phyloP scores from a whole-genome alignment of 2,329 filamentous ascomycete genomes.

The Orbilia quercus region DNA sequence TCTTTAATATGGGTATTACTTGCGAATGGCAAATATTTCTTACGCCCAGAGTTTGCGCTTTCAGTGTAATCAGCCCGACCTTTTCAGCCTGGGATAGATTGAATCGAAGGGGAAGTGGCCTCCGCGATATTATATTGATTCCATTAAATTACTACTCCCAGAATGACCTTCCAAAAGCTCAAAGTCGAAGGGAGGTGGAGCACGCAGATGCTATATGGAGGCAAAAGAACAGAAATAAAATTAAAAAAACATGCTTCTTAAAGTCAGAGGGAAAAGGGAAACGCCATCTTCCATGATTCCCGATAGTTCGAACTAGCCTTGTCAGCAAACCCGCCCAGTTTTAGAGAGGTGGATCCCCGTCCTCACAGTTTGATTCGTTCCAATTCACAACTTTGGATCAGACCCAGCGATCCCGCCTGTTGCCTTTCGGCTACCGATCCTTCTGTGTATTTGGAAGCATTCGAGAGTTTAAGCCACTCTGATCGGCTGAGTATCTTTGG shows the following conservation, averaged over 20 bases:
- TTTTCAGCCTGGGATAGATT: slow-evolving; percentile 27
- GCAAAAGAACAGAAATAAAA: no score
- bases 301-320: slow-evolving; percentile 27
- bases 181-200: neutral
- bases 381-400: slow-evolving; percentile 21
- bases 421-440: slow-evolving; percentile 29
- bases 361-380: slow-evolving; percentile 14
- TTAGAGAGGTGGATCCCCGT: slow-evolving; percentile 28
- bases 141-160: slow-evolving; percentile 38
- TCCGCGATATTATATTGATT: slow-evolving; percentile 4
- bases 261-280: slow-evolving; percentile 28
- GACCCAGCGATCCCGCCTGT: slow-evolving; percentile 8
- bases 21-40: neutral
- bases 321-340: slow-evolving; percentile 36
- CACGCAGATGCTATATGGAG: no score
- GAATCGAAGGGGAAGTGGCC: neutral
- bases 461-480: slow-evolving; percentile 1
- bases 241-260: no score
- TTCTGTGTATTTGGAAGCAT: slow-evolving; percentile 40
- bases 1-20: neutral
- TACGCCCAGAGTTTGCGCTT: slow-evolving; percentile 20
- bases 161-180: neutral
- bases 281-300: slow-evolving; percentile 1
- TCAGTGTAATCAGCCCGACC: neutral
- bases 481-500: no score